Evolutionary conservation across 2,329 filamentous ascomycete genomes (phyloP), one percentile per base, ranked within the genome.

Genomic region (Lachnellula cervina): DNA sequence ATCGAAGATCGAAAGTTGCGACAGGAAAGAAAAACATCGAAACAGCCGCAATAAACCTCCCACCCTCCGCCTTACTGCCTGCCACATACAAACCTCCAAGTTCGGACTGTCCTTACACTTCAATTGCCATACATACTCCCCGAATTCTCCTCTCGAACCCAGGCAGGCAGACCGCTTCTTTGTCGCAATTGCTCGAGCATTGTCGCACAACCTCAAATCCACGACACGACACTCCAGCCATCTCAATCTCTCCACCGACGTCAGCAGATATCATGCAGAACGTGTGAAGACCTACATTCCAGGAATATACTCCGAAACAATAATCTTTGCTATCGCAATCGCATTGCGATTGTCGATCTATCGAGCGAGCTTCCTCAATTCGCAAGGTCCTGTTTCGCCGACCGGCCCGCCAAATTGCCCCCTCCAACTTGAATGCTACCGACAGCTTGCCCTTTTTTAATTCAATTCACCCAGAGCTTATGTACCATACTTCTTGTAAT

Each of bases 401-500:
- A 49, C 49, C 34, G 19, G 17, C 42, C 43, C 40, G 25, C 50
- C 7, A 34, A 45, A 40, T 9, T 11, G 23, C 47, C n/a, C 35
- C 19, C 34, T 14, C 19, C 1, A 50, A 14, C 17, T 35, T 5
- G 28, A 23, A n/a, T 21, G 16, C 57, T 44, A 51, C 23, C 32
- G n/a, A 54, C 54, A 43, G 49, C 35, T 45, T 47, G 51, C 17
- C 17, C 43, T 46, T 52, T 17, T 53, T 56, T 46, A 19, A 34
- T 54, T 56, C 35, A 28, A 44, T 49, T 55, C 46, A 16, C 40
- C 47, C 23, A 28, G 16, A 21, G 42, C 25, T 40, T 9, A 21
- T 61, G 59, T 58, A 59, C 55, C 46, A 59, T 58, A 60, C 25
- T 49, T 48, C 48, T 34, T 59, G 51, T 61, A 59, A 59, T 43